Percentiles rank a stretch among this genome's conserved stretches.
Conservation (phyloP, 345 rosid species). For the Populus tremula region DNA sequence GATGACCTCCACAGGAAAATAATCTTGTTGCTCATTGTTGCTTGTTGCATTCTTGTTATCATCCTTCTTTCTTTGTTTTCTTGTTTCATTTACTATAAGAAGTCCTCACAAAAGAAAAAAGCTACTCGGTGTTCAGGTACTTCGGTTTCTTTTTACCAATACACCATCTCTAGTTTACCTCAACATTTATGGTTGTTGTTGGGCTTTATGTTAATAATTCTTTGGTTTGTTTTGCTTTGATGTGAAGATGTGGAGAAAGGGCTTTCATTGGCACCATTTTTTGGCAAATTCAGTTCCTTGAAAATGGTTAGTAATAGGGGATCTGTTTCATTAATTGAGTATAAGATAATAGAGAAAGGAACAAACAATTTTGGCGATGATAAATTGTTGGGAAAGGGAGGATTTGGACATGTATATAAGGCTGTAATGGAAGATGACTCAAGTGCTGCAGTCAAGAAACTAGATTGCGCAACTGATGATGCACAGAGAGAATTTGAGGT, state of each 20-base stretch:
- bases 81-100: constrained; percentile 50
- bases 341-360: constrained; percentile 57
- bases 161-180: not conserved
- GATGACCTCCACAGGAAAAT: constrained; percentile 44
- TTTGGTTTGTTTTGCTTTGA: constrained; percentile 11
- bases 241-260: constrained; percentile 53
- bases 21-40: constrained; percentile 46
- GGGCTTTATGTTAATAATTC: constrained; percentile 16
- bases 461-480: constrained; percentile 63
- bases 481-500: constrained; percentile 81
- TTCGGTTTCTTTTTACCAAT: not conserved
- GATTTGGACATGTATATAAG: constrained; percentile 82
- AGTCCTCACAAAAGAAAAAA: constrained; percentile 42
- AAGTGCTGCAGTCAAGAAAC: constrained; percentile 77
- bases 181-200: not conserved
- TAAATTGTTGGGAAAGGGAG: constrained; percentile 80
- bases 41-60: constrained; percentile 50
- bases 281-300: constrained; percentile 49
- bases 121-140: constrained; percentile 51
- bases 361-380: constrained; percentile 65
- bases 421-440: constrained; percentile 57
- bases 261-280: constrained; percentile 42
- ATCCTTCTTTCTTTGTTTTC: constrained; percentile 38
- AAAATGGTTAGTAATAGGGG: constrained; percentile 48
- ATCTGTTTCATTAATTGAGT: constrained; percentile 57